Conservation (phyloP, 345 rosid genomes). For the Citrus reticulata region DNA sequence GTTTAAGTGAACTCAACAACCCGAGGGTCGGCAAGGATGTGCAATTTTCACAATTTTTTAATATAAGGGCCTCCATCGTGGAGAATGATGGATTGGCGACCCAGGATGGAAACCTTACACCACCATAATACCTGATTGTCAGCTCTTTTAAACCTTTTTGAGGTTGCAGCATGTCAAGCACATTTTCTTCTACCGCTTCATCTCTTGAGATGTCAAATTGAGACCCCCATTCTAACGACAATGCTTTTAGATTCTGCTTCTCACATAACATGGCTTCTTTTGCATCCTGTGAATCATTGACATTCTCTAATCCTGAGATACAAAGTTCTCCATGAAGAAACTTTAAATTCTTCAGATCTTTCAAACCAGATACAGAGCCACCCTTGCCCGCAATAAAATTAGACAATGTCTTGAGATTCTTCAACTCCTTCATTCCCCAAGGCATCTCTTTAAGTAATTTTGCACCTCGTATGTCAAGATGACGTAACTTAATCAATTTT, state of each 20-base stretch:
- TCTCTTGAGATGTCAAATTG: not conserved
- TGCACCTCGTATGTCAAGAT: too few relatives aligned
- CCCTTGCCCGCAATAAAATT: too few relatives aligned
- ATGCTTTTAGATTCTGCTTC: not conserved
- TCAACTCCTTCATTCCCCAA: too few relatives aligned
- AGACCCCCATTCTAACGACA: not conserved
- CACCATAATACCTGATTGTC: not conserved
- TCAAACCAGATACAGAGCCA: too few relatives aligned
- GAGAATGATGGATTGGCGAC: not conserved
- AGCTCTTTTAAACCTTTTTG: not conserved
- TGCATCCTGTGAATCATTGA: not conserved
- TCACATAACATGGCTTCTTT: not conserved
- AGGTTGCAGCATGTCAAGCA: not conserved
- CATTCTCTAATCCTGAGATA: not conserved
- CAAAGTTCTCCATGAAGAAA: not conserved
- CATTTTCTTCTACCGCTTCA: too few relatives aligned
- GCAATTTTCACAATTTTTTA: not conserved
- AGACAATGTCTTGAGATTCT: too few relatives aligned
- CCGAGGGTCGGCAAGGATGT: not conserved
- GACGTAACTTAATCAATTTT: too few relatives aligned
- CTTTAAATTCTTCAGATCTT: not conserved
- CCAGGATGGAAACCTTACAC: not conserved
- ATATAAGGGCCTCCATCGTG: not conserved
- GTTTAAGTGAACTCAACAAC: not conserved
- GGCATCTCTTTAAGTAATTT: too few relatives aligned